Evolutionary conservation across 495 filamentous ascomycete species (phyloP).

Genomic region (Penicillium tannophilum): DNA sequence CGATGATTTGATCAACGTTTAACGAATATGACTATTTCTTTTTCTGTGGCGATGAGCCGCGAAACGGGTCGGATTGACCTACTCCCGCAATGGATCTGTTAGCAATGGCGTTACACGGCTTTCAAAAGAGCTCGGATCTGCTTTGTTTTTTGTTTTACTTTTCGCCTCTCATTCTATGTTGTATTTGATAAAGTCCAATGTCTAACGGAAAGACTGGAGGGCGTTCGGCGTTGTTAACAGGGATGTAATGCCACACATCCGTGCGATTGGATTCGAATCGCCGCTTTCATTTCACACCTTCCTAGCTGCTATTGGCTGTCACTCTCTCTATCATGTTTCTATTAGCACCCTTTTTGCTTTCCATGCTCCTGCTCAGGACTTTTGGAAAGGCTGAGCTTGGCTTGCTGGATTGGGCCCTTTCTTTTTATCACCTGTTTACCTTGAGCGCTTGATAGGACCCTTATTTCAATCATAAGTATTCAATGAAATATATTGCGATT

Average conservation of each 20-base stretch:
- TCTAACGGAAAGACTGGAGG: slow-evolving; percentile 16
- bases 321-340: neutral
- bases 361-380: neutral
- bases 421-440: neutral
- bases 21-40: slow-evolving; percentile 4
- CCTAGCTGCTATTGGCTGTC: neutral
- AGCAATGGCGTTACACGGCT: slow-evolving; percentile 11
- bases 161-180: neutral
- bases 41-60: neutral
- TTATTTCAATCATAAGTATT: too few species aligned
- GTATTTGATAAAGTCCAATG: slow-evolving; percentile 21
- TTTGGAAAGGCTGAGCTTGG: neutral
- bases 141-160: neutral
- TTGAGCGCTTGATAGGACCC: neutral
- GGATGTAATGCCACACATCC: neutral
- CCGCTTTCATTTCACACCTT: neutral
- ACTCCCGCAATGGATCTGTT: slow-evolving; percentile 7
- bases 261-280: slow-evolving; percentile 1
- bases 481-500: too few species aligned
- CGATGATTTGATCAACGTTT: slow-evolving; percentile 39
- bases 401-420: neutral
- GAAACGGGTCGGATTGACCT: neutral
- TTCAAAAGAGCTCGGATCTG: slow-evolving; percentile 3
- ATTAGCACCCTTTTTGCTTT: neutral
- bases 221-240: slow-evolving; percentile 21